Evolutionary conservation across 1,284 basidiomycete genomes (phyloP), one percentile per base, ranked within the genome.

Genomic region (Malassezia sympodialis): DNA sequence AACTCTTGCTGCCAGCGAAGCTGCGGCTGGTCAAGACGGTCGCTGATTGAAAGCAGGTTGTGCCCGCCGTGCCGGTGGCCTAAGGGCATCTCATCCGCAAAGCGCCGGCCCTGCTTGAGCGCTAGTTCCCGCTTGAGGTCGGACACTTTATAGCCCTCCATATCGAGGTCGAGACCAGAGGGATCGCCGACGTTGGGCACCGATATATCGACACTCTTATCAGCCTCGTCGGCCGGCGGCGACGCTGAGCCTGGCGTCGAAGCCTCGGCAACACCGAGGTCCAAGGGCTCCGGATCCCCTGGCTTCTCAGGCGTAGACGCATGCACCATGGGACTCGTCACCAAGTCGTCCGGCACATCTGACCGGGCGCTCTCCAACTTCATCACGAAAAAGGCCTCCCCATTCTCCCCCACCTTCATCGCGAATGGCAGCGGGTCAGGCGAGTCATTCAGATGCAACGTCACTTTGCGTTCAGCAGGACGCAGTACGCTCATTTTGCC

Each of bases 391-490:
- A 98, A 98, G 0, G 93, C 94, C 77, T 99, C 94, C 17, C 94
- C 94, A 1, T 91, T 88, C 59, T 98, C 93, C 40, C 90, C 90
- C 63, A 98, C 91, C 79, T 99, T 98, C 94, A 99, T 99, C 71
- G 82, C 82, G 75, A 90, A 98, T 2, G 93, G 93, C 49, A 90
- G 84, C 10, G 81, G 80, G 28, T 74, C 68, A n/a, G 66, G 54
- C 0, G 66, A 65, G 51, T 60, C 61, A 61, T 74, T 74, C 40
- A 74, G 59, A 42, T 64, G 69, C 30, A 64, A 61, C 26, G 67
- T 65, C 21, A 68, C 88, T 80, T 89, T 89, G 79, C 96, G 93
- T 78, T 98, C 94, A 31, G 83, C 85, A 21, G 94, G 91, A 51
- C 90, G 79, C 10, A 98, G 80, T 2, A 98, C 90, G 76, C 93